Evolutionary conservation across 129 eudicot genomes (phyloP).

Genomic region (Centella asiatica): DNA sequence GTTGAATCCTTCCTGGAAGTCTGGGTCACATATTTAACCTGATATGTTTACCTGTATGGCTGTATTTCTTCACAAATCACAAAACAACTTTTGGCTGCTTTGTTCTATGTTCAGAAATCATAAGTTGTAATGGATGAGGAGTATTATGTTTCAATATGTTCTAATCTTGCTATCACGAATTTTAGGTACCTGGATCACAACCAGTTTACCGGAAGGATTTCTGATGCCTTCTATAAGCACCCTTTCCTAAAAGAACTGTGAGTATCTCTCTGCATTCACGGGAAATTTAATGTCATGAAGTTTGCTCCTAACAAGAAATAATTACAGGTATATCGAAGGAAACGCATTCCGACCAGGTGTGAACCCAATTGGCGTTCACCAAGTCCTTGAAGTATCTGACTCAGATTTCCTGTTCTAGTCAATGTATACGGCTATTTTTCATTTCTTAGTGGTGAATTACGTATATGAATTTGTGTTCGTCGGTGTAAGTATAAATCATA

Average conservation of each 20-base stretch:
- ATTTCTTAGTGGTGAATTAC: neutral
- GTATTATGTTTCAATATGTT: neutral
- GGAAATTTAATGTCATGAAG: neutral
- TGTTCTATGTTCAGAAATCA: neutral
- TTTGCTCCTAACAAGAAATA: slow-evolving; percentile 14
- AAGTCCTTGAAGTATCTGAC: slow-evolving; percentile 91
- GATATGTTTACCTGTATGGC: neutral
- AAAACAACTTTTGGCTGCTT: too few relatives aligned
- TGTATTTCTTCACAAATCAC: neutral
- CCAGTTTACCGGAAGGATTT: slow-evolving; percentile 88
- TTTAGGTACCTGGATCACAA: slow-evolving; percentile 95
- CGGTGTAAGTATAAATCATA: neutral
- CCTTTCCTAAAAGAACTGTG: slow-evolving; percentile 86
- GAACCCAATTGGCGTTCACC: slow-evolving; percentile 80
- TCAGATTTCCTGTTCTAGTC: slow-evolving; percentile 64
- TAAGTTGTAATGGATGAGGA: neutral
- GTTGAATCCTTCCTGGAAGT: neutral
- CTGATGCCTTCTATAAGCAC: slow-evolving; percentile 94
- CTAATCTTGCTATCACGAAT: neutral
- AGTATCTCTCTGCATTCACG: slow-evolving; percentile 15
- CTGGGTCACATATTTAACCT: neutral
- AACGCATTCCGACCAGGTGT: slow-evolving; percentile 82
- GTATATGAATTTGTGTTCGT: neutral
- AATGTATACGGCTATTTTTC: neutral
- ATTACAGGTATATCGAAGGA: slow-evolving; percentile 87